Evolutionary conservation across 495 filamentous ascomycete species (phyloP).

Genomic region (Talaromyces trachyspermus): DNA sequence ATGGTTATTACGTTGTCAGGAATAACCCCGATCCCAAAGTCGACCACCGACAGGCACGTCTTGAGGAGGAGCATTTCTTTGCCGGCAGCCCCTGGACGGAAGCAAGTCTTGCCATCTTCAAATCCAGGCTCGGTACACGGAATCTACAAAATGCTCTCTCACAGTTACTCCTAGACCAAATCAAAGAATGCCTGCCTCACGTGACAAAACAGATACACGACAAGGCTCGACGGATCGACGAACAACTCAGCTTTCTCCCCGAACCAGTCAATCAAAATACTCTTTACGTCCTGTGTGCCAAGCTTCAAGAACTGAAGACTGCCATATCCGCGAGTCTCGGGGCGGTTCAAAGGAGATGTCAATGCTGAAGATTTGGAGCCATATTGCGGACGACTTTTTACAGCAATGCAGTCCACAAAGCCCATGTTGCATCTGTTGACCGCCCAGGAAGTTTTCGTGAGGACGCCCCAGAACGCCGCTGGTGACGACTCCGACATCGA

Average conservation of each 20-base stretch:
- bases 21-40: slow-evolving; percentile 45
- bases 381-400: slow-evolving; percentile 30
- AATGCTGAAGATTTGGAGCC: slow-evolving; percentile 31
- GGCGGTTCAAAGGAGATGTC: slow-evolving; percentile 23
- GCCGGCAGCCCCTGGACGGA: slow-evolving; percentile 36
- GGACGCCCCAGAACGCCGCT: background rate
- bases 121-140: slow-evolving; percentile 50
- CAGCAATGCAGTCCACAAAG: slow-evolving; percentile 23
- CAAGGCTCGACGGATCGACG: slow-evolving; percentile 38
- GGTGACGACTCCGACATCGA: slow-evolving; percentile 26
- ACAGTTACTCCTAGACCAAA: slow-evolving; percentile 44
- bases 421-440: slow-evolving; percentile 24
- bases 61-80: slow-evolving; percentile 57
- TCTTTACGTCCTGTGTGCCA: slow-evolving; percentile 26
- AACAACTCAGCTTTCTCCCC: slow-evolving; percentile 42
- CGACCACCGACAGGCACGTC: slow-evolving; percentile 44
- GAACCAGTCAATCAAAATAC: slow-evolving; percentile 43
- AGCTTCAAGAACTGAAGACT: slow-evolving; percentile 24
- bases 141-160: slow-evolving; percentile 50
- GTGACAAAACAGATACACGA: slow-evolving; percentile 51
- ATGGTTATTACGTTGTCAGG: slow-evolving; percentile 60
- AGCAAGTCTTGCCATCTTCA: slow-evolving; percentile 37
- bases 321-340: slow-evolving; percentile 27
- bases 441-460: slow-evolving; percentile 1
- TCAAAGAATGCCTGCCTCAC: slow-evolving; percentile 50